Percentiles rank a stretch among this genome's conserved stretches.
Evolutionary conservation across 2,329 filamentous ascomycete genomes (phyloP).

Genomic region (Hymenoscyphus scutula): DNA sequence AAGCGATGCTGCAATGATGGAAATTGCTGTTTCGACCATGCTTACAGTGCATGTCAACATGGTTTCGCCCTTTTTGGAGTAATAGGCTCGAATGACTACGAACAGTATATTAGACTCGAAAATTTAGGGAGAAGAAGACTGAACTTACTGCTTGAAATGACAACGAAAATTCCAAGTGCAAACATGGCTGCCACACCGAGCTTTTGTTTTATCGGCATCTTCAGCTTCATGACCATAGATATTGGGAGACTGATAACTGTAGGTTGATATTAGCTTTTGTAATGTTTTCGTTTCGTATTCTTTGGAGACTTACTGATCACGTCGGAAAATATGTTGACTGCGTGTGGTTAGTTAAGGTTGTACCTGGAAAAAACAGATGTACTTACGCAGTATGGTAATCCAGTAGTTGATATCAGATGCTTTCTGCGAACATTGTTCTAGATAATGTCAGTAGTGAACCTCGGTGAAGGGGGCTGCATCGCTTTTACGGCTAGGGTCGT

Average conservation of each 20-base stretch:
- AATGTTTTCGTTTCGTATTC: background rate
- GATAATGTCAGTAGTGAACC: background rate
- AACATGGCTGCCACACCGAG: slow-evolving; percentile 18
- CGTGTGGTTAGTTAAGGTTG: background rate
- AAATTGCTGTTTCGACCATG: slow-evolving; percentile 41
- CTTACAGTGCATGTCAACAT: slow-evolving; percentile 41
- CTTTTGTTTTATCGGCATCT: slow-evolving; percentile 30
- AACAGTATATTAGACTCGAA: slow-evolving; percentile 11
- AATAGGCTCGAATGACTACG: slow-evolving; percentile 37
- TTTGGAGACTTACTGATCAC: slow-evolving; percentile 6
- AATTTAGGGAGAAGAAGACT: slow-evolving; percentile 11
- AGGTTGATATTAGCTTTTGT: slow-evolving; percentile 14
- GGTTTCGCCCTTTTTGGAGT: slow-evolving; percentile 37
- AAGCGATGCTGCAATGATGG: slow-evolving; percentile 38
- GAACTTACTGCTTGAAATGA: slow-evolving; percentile 16
- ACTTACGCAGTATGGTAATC: slow-evolving; percentile 15
- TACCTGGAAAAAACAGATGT: background rate
- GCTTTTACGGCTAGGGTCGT: slow-evolving; percentile 5
- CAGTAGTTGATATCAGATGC: slow-evolving; percentile 20
- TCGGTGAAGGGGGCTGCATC: background rate
- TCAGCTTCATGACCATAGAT: slow-evolving; percentile 38
- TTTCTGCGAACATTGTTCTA: slow-evolving; percentile 12
- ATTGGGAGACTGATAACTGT: slow-evolving; percentile 37
- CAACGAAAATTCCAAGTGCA: slow-evolving; percentile 16
- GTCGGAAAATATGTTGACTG: slow-evolving; percentile 19